Percentiles rank a stretch among this genome's conserved stretches.
Evolutionary conservation across 2,329 filamentous ascomycete species (phyloP).

Genomic region (Aspergillus hortae): DNA sequence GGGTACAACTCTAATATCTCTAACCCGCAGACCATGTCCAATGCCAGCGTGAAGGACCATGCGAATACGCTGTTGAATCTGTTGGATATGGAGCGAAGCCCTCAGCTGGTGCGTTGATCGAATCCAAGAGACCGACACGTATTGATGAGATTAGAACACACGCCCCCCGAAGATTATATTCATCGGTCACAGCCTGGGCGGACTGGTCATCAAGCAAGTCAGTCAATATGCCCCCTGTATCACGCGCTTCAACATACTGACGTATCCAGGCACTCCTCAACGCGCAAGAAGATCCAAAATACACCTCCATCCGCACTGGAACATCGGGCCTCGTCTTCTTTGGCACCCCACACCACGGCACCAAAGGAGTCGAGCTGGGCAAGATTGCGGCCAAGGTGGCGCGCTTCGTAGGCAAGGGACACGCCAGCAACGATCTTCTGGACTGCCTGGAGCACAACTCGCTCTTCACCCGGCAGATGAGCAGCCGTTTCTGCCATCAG

Average conservation of each 20-base stretch:
- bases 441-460: slow-evolving; percentile 29
- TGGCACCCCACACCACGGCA: slow-evolving; percentile 32
- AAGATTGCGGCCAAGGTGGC: slow-evolving; percentile 33
- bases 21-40: slow-evolving; percentile 30
- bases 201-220: slow-evolving; percentile 31
- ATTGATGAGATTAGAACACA: slow-evolving; percentile 11
- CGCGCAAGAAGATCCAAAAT: slow-evolving; percentile 33
- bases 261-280: slow-evolving; percentile 28
- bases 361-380: slow-evolving; percentile 29
- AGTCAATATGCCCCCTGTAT: not conserved
- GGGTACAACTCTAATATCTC: slow-evolving; percentile 32
- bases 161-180: slow-evolving; percentile 28
- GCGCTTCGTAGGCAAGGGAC: slow-evolving; percentile 28
- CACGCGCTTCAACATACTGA: not conserved
- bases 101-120: slow-evolving; percentile 16
- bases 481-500: slow-evolving; percentile 30
- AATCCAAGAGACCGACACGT: no score
- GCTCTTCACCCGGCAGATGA: slow-evolving; percentile 30
- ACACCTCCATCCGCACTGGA: slow-evolving; percentile 28
- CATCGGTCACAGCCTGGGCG: slow-evolving; percentile 30
- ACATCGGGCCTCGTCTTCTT: slow-evolving; percentile 35
- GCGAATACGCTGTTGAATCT: slow-evolving; percentile 32
- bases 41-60: slow-evolving; percentile 32
- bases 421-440: slow-evolving; percentile 29
- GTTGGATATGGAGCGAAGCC: slow-evolving; percentile 27